phyloP scores from a whole-genome alignment of 2,329 filamentous ascomycete genomes.

The Ophiostoma populinum region DNA sequence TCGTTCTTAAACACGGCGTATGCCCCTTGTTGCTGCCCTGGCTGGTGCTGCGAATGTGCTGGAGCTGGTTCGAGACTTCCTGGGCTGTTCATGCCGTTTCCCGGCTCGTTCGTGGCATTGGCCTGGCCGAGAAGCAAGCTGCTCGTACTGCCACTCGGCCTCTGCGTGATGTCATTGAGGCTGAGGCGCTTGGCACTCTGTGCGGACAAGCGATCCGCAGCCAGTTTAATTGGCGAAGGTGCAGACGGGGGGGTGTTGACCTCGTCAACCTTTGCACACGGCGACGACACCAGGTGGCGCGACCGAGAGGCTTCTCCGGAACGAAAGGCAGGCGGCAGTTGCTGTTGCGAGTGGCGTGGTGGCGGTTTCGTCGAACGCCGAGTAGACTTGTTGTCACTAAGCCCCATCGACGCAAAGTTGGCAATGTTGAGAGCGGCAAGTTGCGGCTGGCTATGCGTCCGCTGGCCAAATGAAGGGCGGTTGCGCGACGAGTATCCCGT shows the following conservation, averaged over 20 bases:
- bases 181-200: slow-evolving; percentile 41
- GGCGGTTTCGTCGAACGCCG: slow-evolving; percentile 1
- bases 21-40: no score
- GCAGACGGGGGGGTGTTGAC: no score
- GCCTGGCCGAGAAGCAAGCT: slow-evolving; percentile 42
- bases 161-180: slow-evolving; percentile 43
- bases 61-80: slow-evolving; percentile 13
- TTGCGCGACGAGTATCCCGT: slow-evolving; percentile 30
- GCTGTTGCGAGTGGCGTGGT: no score
- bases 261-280: no score
- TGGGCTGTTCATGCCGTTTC: slow-evolving; percentile 6
- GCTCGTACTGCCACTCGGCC: slow-evolving; percentile 43
- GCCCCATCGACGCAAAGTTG: no score
- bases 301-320: no score
- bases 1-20: no score
- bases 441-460: slow-evolving; percentile 31
- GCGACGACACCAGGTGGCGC: no score
- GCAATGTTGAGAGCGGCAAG: slow-evolving; percentile 24
- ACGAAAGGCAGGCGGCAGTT: no score
- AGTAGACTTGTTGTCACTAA: slow-evolving; percentile 1
- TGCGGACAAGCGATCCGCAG: no score
- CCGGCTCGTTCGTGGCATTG: slow-evolving; percentile 12
- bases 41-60: slow-evolving; percentile 19
- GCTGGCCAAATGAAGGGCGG: slow-evolving; percentile 25
- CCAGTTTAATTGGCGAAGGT: no score